Percentiles rank a stretch among this genome's conserved stretches.
Conservation (phyloP, 1,284 basidiomycete species). For the Cryptococcus sp. region DNA sequence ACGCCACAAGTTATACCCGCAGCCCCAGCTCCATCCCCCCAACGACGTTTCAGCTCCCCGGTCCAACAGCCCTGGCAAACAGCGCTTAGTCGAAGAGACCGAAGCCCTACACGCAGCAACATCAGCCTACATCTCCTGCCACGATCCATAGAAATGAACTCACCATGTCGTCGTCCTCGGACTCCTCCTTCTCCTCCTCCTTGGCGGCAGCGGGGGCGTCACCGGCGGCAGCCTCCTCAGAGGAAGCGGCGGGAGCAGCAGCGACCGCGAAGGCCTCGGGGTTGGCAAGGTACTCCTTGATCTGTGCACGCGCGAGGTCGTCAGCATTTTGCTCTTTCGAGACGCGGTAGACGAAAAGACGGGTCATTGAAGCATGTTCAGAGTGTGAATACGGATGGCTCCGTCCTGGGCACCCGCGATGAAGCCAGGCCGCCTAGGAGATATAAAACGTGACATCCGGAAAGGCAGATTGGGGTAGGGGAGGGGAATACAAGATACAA, state of each 20-base stretch:
- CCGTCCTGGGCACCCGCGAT: slow-evolving; percentile 32
- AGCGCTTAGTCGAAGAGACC: slow-evolving; percentile 78
- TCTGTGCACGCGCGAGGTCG: slow-evolving; percentile 54
- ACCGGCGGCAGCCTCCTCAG: slow-evolving; percentile 56
- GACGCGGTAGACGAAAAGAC: slow-evolving; percentile 1
- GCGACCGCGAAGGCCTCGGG: slow-evolving; percentile 90
- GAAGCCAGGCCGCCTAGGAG: slow-evolving; percentile 57
- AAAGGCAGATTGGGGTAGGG: slow-evolving; percentile 11
- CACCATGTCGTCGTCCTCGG: slow-evolving; percentile 57
- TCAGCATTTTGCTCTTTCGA: neutral
- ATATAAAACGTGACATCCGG: slow-evolving; percentile 38
- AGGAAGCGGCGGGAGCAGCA: slow-evolving; percentile 62
- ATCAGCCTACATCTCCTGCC: slow-evolving; percentile 21
- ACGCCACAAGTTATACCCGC: neutral
- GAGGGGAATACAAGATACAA: slow-evolving; percentile 3
- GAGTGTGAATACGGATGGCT: slow-evolving; percentile 36
- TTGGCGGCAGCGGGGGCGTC: slow-evolving; percentile 55
- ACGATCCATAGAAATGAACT: slow-evolving; percentile 86
- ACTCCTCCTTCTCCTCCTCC: slow-evolving; percentile 68
- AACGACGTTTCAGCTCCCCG: too few relatives aligned
- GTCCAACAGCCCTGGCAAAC: too few relatives aligned
- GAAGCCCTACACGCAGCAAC: slow-evolving; percentile 53
- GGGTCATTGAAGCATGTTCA: slow-evolving; percentile 19
- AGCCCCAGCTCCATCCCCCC: too few relatives aligned
- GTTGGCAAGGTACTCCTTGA: slow-evolving; percentile 95